Percentiles rank a stretch among this genome's conserved stretches.
These are phyloP conservation scores for Lactarius deliciosus DNA, from an alignment of 768 basidiomycete genomes.

Conservation along the genomic window DNA sequence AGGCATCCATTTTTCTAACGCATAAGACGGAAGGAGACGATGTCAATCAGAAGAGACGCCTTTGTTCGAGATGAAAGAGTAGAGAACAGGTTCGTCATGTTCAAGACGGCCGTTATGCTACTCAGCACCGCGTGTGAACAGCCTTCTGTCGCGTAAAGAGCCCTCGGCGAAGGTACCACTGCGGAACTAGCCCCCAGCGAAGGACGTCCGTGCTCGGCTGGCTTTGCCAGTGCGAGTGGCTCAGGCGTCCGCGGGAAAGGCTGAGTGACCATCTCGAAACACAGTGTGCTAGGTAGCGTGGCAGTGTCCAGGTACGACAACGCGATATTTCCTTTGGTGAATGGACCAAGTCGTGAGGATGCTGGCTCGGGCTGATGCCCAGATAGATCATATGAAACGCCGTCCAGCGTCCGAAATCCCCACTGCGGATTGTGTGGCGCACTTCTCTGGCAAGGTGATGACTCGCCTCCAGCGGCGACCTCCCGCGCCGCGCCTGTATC, in stretches of 20 bases:
- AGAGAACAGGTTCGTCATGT: slow-evolving; percentile 84
- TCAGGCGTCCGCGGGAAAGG: slow-evolving; percentile 33
- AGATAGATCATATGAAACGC: slow-evolving; percentile 62
- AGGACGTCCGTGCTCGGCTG: slow-evolving; percentile 25
- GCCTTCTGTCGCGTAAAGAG: slow-evolving; percentile 56
- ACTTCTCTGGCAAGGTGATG: slow-evolving; percentile 33
- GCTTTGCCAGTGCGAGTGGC: neutral
- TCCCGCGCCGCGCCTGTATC: slow-evolving; percentile 17
- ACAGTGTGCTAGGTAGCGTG: slow-evolving; percentile 41
- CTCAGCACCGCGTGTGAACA: slow-evolving; percentile 32
- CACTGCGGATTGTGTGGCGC: slow-evolving; percentile 59
- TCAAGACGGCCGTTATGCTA: slow-evolving; percentile 29
- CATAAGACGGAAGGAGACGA: slow-evolving; percentile 54
- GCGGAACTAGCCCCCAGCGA: slow-evolving; percentile 22
- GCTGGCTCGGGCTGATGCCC: slow-evolving; percentile 52
- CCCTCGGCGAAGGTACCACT: slow-evolving; percentile 25
- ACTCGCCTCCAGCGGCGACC: slow-evolving; percentile 34
- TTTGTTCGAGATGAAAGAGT: slow-evolving; percentile 80
- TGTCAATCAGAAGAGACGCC: slow-evolving; percentile 56
- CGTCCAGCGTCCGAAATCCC: slow-evolving; percentile 61
- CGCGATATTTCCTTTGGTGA: slow-evolving; percentile 35
- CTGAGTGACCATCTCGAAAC: slow-evolving; percentile 58
- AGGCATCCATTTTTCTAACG: slow-evolving; percentile 82
- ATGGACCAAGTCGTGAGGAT: slow-evolving; percentile 58
- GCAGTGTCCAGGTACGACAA: slow-evolving; percentile 31